phyloP scores from a whole-genome alignment of 208 protist species.

The Porcisia deanei region DNA sequence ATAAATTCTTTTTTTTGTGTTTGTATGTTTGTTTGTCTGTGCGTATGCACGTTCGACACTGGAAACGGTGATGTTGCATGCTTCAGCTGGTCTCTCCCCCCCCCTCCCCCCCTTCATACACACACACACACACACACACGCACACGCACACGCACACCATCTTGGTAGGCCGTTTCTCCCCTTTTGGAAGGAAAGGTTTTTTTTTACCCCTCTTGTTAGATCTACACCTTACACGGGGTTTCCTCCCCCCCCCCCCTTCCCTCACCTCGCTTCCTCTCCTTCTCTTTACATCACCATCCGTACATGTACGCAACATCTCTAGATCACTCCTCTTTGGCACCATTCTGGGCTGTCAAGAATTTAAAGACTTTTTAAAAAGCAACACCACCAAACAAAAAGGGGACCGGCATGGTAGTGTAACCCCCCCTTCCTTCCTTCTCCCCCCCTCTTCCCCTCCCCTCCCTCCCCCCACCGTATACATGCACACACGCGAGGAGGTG shows the following conservation, averaged over 20 bases:
- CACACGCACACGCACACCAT: neutral
- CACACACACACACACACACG: neutral
- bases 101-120: too few relatives aligned
- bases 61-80: too few relatives aligned
- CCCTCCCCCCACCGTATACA: neutral
- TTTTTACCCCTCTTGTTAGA: too few relatives aligned
- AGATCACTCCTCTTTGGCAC: too few relatives aligned
- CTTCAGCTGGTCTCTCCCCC: neutral
- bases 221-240: neutral
- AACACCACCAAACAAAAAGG: too few relatives aligned
- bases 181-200: too few relatives aligned
- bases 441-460: too few relatives aligned
- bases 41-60: neutral
- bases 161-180: neutral
- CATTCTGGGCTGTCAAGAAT: too few relatives aligned
- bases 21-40: slow-evolving; percentile 7
- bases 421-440: too few relatives aligned
- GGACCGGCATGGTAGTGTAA: too few relatives aligned
- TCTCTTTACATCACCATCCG: neutral
- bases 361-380: too few relatives aligned
- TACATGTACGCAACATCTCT: neutral
- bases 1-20: neutral
- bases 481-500: neutral
- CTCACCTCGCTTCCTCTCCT: neutral
- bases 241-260: neutral